Conservation (phyloP, 768 basidiomycete species). For the Termitomyces sp. region DNA sequence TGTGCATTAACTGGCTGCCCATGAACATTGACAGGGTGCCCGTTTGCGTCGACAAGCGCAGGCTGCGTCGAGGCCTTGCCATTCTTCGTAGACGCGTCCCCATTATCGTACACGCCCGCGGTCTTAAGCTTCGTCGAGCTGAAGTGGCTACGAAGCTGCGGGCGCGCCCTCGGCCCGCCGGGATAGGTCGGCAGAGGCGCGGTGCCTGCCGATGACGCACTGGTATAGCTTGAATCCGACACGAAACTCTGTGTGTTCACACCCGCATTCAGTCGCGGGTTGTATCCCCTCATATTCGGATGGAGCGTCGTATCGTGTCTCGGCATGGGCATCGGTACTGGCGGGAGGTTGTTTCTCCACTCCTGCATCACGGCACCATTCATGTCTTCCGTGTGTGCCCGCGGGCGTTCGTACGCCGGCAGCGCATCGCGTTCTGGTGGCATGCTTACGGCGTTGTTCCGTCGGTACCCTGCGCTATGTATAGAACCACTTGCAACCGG, state of each 20-base stretch:
- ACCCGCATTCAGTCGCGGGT: slow-evolving; percentile 43
- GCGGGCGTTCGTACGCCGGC: slow-evolving; percentile 45
- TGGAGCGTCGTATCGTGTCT: slow-evolving; percentile 12
- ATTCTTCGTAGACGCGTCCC: slow-evolving; percentile 19
- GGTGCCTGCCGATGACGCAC: slow-evolving; percentile 20
- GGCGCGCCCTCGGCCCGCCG: slow-evolving; percentile 28
- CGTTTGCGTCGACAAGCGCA: slow-evolving; percentile 19
- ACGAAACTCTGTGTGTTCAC: slow-evolving; percentile 35
- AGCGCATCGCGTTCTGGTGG: slow-evolving; percentile 51
- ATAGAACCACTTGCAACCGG: slow-evolving; percentile 33
- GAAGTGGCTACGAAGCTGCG: slow-evolving; percentile 60
- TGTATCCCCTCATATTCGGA: slow-evolving; percentile 28
- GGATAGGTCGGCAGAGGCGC: slow-evolving; percentile 5
- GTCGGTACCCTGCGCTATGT: slow-evolving; percentile 34
- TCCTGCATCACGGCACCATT: slow-evolving; percentile 58
- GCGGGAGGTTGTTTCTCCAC: slow-evolving; percentile 52
- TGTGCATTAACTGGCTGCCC: slow-evolving; percentile 22
- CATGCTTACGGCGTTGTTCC: slow-evolving; percentile 53
- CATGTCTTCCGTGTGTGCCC: slow-evolving; percentile 66
- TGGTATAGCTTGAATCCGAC: slow-evolving; percentile 35
- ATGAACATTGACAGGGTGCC: slow-evolving; percentile 24
- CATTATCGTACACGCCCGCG: slow-evolving; percentile 46
- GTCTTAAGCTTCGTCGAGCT: slow-evolving; percentile 64
- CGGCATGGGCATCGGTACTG: slow-evolving; percentile 26
- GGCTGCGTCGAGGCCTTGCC: slow-evolving; percentile 16